phyloP scores from a whole-genome alignment of 1,284 basidiomycete genomes.

The Hypsizygus ulmarius region DNA sequence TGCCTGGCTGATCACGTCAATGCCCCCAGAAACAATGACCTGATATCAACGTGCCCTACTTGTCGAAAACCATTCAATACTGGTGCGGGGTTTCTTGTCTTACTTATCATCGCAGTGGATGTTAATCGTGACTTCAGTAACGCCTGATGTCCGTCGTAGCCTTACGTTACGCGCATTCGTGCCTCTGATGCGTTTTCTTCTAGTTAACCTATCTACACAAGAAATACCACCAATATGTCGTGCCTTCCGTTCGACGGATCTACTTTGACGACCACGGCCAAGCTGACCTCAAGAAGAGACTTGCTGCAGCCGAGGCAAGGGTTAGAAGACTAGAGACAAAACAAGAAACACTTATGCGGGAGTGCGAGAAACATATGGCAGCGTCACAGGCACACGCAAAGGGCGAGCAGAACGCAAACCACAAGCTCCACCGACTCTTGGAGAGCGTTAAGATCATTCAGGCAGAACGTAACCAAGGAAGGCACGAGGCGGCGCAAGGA shows the following conservation, averaged over 20 bases:
- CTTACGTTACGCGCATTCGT: not conserved
- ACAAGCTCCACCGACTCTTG: constrained; percentile 1
- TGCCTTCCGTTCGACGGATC: constrained; percentile 54
- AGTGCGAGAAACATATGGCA: constrained; percentile 36
- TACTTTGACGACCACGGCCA: constrained; percentile 45
- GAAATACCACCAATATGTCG: constrained; percentile 58
- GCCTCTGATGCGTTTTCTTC: constrained; percentile 27
- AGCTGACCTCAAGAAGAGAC: constrained; percentile 25
- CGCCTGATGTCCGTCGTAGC: constrained; percentile 26
- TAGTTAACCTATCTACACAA: constrained; percentile 51
- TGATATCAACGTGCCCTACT: constrained; percentile 49
- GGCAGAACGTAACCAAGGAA: not conserved
- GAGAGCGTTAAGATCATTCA: not conserved
- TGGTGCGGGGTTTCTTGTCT: constrained; percentile 33
- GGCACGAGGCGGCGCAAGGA: not conserved
- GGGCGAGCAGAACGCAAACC: constrained; percentile 30
- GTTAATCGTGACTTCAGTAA: constrained; percentile 17
- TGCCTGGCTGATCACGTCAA: constrained; percentile 52
- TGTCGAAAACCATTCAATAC: constrained; percentile 55
- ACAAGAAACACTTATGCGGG: constrained; percentile 39
- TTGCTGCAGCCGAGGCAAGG: constrained; percentile 32
- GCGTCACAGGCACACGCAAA: constrained; percentile 29
- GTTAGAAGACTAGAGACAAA: constrained; percentile 36
- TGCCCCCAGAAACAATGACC: constrained; percentile 37
- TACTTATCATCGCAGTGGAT: not conserved